Conservation (phyloP, 164 flowering plant genomes). For the Amborella trichopoda region DNA sequence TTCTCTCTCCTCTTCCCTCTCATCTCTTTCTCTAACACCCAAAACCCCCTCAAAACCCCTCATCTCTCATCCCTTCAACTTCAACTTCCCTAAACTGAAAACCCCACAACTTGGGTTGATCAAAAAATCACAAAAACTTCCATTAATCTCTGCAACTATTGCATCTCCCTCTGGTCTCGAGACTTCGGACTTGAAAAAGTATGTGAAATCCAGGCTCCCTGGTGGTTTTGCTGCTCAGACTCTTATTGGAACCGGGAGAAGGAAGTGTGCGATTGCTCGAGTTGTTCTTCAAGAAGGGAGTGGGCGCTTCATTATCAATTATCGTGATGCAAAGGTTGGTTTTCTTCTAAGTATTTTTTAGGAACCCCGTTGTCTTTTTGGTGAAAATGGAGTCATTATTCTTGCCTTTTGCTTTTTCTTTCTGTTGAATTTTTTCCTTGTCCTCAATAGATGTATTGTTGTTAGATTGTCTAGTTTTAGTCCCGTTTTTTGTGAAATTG, state of each 20-base stretch:
- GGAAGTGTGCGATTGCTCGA: constrained; percentile 86
- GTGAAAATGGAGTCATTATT: no score
- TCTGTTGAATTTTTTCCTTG: no score
- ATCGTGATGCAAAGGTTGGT: constrained; percentile 75
- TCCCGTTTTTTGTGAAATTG: no score
- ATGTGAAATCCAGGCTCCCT: constrained; percentile 76
- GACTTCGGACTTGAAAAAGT: constrained; percentile 33
- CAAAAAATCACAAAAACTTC: no score
- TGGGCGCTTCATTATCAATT: constrained; percentile 73
- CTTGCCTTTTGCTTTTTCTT: no score
- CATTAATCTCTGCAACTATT: not conserved
- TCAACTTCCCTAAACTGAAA: constrained; percentile 5
- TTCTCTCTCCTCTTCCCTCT: constrained; percentile 47
- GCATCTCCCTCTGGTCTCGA: constrained; percentile 25
- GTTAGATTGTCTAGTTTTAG: no score
- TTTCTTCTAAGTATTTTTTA: no score
- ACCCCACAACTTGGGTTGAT: no score
- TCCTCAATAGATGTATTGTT: no score
- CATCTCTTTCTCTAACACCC: constrained; percentile 62
- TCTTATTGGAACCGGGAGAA: constrained; percentile 67
- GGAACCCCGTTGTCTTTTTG: no score
- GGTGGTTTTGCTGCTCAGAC: constrained; percentile 93
- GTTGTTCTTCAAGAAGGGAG: constrained; percentile 90
- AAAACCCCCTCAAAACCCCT: constrained; percentile 38
- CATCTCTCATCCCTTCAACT: constrained; percentile 12